A percentile compares a stretch with the other conserved stretches of the same genome.
Conservation (phyloP, 2,329 filamentous ascomycete species). For the Chrysoporthe deuterocubensis region DNA sequence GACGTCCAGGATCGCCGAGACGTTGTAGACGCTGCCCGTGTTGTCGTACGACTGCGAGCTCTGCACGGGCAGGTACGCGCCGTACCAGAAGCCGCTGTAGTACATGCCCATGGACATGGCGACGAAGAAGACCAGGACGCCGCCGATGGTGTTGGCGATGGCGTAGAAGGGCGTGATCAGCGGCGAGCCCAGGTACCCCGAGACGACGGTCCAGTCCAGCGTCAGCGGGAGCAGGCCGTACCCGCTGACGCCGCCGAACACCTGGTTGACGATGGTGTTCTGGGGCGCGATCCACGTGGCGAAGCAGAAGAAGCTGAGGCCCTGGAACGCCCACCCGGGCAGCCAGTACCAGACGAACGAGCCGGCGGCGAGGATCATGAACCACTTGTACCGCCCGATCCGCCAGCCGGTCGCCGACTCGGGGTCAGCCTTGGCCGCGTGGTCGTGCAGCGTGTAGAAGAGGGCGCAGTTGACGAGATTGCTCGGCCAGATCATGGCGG, state of each 20-base stretch:
- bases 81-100: constrained; percentile 60
- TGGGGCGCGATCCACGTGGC: constrained; percentile 53
- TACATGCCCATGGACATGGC: constrained; percentile 62
- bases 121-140: constrained; percentile 59
- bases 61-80: constrained; percentile 65
- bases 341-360: constrained; percentile 61
- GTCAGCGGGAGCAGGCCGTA: constrained; percentile 44
- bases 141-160: constrained; percentile 58
- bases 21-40: constrained; percentile 62
- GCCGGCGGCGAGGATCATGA: constrained; percentile 58
- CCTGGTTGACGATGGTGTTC: constrained; percentile 49
- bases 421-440: constrained; percentile 47
- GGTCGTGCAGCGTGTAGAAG: constrained; percentile 53
- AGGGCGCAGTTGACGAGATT: constrained; percentile 61
- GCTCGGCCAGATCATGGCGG: constrained; percentile 64
- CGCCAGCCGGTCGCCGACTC: constrained; percentile 62
- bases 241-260: constrained; percentile 49
- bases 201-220: constrained; percentile 47
- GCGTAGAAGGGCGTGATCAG: constrained; percentile 59
- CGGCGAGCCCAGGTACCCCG: constrained; percentile 54
- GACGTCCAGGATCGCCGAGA: constrained; percentile 60
- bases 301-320: constrained; percentile 49
- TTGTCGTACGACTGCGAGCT: constrained; percentile 68
- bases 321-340: constrained; percentile 59
- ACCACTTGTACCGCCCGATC: constrained; percentile 66